phyloP scores from a whole-genome alignment of 768 basidiomycete species.

The Lactarius trivialis region DNA sequence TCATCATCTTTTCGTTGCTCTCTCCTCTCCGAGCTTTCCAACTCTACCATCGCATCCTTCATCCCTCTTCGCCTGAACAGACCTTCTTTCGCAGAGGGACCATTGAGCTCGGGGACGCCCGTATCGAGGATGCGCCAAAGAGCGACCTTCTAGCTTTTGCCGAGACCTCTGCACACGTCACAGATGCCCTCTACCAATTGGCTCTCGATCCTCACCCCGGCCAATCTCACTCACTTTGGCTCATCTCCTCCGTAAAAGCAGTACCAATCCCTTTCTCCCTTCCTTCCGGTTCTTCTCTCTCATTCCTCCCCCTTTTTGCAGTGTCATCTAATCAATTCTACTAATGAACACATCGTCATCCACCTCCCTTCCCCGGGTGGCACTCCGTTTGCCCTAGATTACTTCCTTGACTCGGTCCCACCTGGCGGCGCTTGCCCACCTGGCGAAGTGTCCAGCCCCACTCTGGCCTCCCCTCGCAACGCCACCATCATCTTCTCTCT shows the following conservation, averaged over 20 bases:
- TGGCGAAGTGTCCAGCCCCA: constrained; percentile 2
- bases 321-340: constrained; percentile 59
- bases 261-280: constrained; percentile 34
- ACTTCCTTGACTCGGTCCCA: constrained; percentile 63
- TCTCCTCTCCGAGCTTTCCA: constrained; percentile 25
- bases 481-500: constrained; percentile 45
- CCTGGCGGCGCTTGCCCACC: constrained; percentile 59
- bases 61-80: constrained; percentile 35
- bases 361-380: constrained; percentile 40
- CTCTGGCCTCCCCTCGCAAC: constrained; percentile 33
- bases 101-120: constrained; percentile 32
- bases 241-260: constrained; percentile 54
- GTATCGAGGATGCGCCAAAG: constrained; percentile 37
- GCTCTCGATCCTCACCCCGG: constrained; percentile 50
- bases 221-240: constrained; percentile 42
- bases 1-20: constrained; percentile 23
- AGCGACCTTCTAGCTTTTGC: constrained; percentile 45
- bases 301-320: constrained; percentile 27
- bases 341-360: constrained; percentile 51
- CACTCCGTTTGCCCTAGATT: constrained; percentile 60
- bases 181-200: constrained; percentile 60
- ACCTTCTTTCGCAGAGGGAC: constrained; percentile 39
- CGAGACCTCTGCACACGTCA: constrained; percentile 30
- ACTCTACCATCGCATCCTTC: constrained; percentile 48
- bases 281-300: constrained; percentile 8